Base-by-base conservation (phyloP, 2,329 filamentous ascomycete species). In the Monascus ruber region DNA sequence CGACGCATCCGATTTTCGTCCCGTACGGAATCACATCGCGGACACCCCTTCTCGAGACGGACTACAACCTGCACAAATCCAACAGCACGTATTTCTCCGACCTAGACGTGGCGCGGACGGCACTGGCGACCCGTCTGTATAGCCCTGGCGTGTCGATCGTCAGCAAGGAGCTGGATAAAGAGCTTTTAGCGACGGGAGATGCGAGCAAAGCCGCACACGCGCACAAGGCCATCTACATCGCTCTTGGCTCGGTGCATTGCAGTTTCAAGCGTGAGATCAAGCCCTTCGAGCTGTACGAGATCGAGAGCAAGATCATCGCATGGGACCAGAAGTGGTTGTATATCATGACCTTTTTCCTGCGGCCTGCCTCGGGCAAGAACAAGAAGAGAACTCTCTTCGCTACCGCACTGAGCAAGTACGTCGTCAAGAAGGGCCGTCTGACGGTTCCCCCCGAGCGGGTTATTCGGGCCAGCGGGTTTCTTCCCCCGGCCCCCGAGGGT, bases 261-360 rank as follows among this genome's bases (percentile, higher is more conserved):
- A 77, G 70, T 48, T 89, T 88, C 64, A 79, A 79, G 60, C 68
- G 72, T 36, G 84, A 89, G 66, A 83, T 89, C 45, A 73, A 73
- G 40, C 76, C 81, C 0, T 81, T 79, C 52, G 71, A 79, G 54
- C 60, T 63, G 9, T 89, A 82, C 60, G 82, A 88, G 66, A 76
- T 87, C 62, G 84, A 82, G 74, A 79, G 71, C 27, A 72, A 79
- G 33, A 58, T 89, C 9, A 68, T 87, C 17, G 65, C 69, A 44
- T 89, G 84, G 84, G 84, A 89, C 62, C 72, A 78, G 50, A 89
- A 89, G 64, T 89, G 84, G 84, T 54, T 87, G 42, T 87, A 85
- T 58, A 71, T 87, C 31, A 66, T 85, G 28, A 84, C 78, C 24
- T 81, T 84, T 56, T 88, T 84, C 49, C 72, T 88, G 5, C 74